phyloP scores from a whole-genome alignment of 1,284 basidiomycete species.

The Cryptococcus neoformans region DNA sequence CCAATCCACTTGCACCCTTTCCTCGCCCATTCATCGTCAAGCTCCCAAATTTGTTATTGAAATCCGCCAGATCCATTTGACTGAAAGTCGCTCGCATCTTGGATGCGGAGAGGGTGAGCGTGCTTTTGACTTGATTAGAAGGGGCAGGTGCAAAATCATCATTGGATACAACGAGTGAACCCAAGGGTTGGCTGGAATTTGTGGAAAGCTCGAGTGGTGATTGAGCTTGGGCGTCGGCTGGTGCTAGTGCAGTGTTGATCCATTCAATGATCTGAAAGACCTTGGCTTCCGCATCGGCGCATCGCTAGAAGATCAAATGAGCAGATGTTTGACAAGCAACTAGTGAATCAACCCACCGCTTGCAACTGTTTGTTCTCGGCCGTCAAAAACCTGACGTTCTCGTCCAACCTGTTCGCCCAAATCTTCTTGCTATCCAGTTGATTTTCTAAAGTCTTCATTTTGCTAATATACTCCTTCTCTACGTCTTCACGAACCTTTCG shows the following conservation, averaged over 20 bases:
- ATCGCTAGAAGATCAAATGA: conserved; percentile 20
- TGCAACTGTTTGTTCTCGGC: conserved; percentile 34
- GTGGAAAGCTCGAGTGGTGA: not conserved
- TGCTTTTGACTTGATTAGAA: conserved; percentile 8
- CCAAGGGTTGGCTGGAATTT: conserved; percentile 1
- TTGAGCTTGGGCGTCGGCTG: not conserved
- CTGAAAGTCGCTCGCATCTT: conserved; percentile 32
- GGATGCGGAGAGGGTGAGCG: conserved; percentile 22
- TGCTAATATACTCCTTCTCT: conserved; percentile 68
- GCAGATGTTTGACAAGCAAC: not conserved
- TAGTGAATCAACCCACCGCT: conserved; percentile 17
- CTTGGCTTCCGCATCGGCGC: conserved; percentile 38
- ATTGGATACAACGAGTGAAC: conserved; percentile 16
- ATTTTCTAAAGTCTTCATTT: conserved; percentile 60
- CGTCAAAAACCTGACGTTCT: conserved; percentile 37
- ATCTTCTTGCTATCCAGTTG: conserved; percentile 53
- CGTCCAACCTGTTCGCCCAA: conserved; percentile 44
- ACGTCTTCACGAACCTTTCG: conserved; percentile 73
- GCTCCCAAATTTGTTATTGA: conserved; percentile 29
- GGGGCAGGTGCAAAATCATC: conserved; percentile 21
- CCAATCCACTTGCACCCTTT: conserved; percentile 6
- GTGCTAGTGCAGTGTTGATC: conserved; percentile 30
- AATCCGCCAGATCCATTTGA: conserved; percentile 30
- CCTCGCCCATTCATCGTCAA: conserved; percentile 14
- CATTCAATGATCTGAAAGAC: conserved; percentile 41